Conservation (phyloP, 805 yeast species). For the Metschnikowia gruessii region DNA sequence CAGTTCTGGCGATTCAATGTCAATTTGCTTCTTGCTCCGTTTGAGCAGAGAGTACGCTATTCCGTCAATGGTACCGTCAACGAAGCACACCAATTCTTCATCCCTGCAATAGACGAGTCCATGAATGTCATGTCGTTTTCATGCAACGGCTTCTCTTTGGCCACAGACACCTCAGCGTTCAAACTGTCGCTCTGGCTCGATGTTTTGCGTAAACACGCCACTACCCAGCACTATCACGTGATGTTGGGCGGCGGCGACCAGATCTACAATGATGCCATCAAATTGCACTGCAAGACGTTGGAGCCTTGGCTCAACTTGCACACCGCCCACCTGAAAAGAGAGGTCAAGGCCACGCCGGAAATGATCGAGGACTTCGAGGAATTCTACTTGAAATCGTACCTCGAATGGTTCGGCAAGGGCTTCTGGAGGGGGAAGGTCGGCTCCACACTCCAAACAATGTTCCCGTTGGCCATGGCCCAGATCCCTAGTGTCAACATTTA, state of each 20-base stretch:
- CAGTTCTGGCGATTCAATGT: conserved; percentile 68
- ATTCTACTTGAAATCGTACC: conserved; percentile 70
- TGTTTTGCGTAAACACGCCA: conserved; percentile 63
- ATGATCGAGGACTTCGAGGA: conserved; percentile 54
- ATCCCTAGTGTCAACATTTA: conserved; percentile 84
- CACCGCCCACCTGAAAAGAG: conserved; percentile 44
- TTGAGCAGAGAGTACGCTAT: conserved; percentile 66
- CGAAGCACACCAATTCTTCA: conserved; percentile 46
- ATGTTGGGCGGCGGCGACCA: conserved; percentile 99
- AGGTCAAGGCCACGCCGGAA: conserved; percentile 42
- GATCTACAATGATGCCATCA: conserved; percentile 81
- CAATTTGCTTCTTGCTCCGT: conserved; percentile 42
- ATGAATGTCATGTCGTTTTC: conserved; percentile 84
- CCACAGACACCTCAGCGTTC: conserved; percentile 62
- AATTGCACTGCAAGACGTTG: conserved; percentile 51
- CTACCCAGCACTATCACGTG: conserved; percentile 66
- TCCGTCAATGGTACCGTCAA: conserved; percentile 43
- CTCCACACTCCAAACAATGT: conserved; percentile 59
- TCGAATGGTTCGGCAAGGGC: conserved; percentile 89
- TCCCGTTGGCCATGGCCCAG: conserved; percentile 72
- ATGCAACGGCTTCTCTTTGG: conserved; percentile 86
- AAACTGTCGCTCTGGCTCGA: conserved; percentile 85
- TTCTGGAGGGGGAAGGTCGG: conserved; percentile 73
- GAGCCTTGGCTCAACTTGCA: conserved; percentile 61
- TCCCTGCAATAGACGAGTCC: conserved; percentile 62